A percentile compares a stretch with the other conserved stretches of the same genome.
phyloP scores from a whole-genome alignment of 768 basidiomycete genomes.

The Chalciporus piperatus region DNA sequence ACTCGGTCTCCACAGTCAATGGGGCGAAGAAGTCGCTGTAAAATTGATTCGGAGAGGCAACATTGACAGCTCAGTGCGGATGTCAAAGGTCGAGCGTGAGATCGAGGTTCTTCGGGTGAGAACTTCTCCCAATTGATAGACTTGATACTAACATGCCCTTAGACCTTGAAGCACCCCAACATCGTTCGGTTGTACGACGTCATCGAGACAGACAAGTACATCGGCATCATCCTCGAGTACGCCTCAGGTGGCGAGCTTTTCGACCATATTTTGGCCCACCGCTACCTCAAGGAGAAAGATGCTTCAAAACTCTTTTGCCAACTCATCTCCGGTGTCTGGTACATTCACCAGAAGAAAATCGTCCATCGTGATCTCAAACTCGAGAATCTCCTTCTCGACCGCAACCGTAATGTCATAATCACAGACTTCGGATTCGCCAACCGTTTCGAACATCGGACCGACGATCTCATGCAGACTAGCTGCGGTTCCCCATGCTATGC shows the following conservation, averaged over 20 bases:
- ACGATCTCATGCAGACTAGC: slow-evolving; percentile 98
- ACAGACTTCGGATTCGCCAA: slow-evolving; percentile 99
- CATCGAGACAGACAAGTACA: slow-evolving; percentile 99
- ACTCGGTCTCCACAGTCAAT: slow-evolving; percentile 88
- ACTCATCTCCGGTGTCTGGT: slow-evolving; percentile 97
- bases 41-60: slow-evolving; percentile 94
- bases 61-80: slow-evolving; percentile 79
- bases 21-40: slow-evolving; percentile 98
- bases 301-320: slow-evolving; percentile 96
- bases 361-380: slow-evolving; percentile 99
- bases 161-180: slow-evolving; percentile 96
- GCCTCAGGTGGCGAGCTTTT: slow-evolving; percentile 98
- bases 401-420: slow-evolving; percentile 97
- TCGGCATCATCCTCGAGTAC: slow-evolving; percentile 98
- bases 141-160: slow-evolving; percentile 12
- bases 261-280: slow-evolving; percentile 97
- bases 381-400: slow-evolving; percentile 95
- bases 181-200: slow-evolving; percentile 98
- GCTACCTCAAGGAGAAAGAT: slow-evolving; percentile 91
- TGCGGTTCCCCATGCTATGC: slow-evolving; percentile 98
- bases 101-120: slow-evolving; percentile 94
- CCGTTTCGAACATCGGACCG: slow-evolving; percentile 86
- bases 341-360: slow-evolving; percentile 98
- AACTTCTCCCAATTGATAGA: slow-evolving; percentile 3
- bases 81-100: slow-evolving; percentile 96